phyloP scores from a whole-genome alignment of 805 yeast genomes.

The Komagataella pastoris region DNA sequence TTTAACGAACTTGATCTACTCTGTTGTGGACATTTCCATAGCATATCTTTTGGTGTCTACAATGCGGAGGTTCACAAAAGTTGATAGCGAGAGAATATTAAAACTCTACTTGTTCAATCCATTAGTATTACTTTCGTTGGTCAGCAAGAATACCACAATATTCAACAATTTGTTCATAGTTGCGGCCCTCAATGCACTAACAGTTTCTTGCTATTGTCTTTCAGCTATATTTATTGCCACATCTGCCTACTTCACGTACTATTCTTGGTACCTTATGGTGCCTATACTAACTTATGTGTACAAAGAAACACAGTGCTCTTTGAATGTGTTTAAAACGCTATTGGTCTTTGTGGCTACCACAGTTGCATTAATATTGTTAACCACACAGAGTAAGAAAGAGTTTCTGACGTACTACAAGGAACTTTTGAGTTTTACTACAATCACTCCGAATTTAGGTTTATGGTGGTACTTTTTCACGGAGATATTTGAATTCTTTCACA shows the following conservation, averaged over 20 bases:
- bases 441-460: slow-evolving; percentile 82
- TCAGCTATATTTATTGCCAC: slow-evolving; percentile 43
- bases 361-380: slow-evolving; percentile 14
- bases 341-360: not conserved
- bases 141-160: slow-evolving; percentile 53
- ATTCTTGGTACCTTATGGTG: slow-evolving; percentile 45
- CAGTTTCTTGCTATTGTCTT: slow-evolving; percentile 22
- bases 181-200: slow-evolving; percentile 29
- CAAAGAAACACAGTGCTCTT: not conserved
- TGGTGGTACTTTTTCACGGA: slow-evolving; percentile 99
- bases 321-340: not conserved
- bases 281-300: slow-evolving; percentile 32
- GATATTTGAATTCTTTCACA: slow-evolving; percentile 79
- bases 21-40: slow-evolving; percentile 44
- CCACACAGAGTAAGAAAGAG: not conserved
- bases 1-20: slow-evolving; percentile 29
- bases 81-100: slow-evolving; percentile 6
- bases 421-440: slow-evolving; percentile 46
- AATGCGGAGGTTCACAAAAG: slow-evolving; percentile 23
- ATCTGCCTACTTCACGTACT: slow-evolving; percentile 50
- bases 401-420: slow-evolving; percentile 37
- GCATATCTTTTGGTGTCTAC: slow-evolving; percentile 40
- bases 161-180: slow-evolving; percentile 49
- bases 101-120: slow-evolving; percentile 73
- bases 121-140: slow-evolving; percentile 49